Base-by-base conservation (phyloP, 768 basidiomycete genomes). In the Lactarius tabidus region DNA sequence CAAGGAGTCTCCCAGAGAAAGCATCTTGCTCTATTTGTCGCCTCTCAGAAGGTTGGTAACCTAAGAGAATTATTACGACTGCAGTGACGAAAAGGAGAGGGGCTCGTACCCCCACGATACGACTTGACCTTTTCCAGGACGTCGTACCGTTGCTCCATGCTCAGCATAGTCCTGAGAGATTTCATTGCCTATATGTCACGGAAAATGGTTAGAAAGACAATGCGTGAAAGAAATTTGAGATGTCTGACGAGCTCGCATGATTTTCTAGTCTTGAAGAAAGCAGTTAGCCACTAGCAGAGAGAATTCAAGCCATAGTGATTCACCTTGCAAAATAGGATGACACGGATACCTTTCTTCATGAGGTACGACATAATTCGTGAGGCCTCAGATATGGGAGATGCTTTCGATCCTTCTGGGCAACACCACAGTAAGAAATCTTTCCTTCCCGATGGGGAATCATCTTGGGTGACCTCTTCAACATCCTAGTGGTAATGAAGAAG, bases 301-400 rank as follows among this genome's bases (percentile, higher is more conserved):
- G 38, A 55, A 9, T 56, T 35, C 17, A 35, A 14, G 29, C 23
- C 39, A 31, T 26, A 33, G 43, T 29, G 31, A 68, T 69, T 18
- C 59, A 88, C 91, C 79, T 91, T 90, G 79, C 92, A 94, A 72
- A 95, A 96, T n/a, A 96, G 75, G 65, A 96, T 94, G 6, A 88
- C 86, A 36, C 91, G 79, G 35, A 94, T 74, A 2, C 93, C 93
- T 3, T 84, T 81, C 65, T 87, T 87, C 90, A 96, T 92, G 58
- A 95, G 76, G 73, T 84, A 91, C 54, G 83, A 79, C 86, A 94
- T 91, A 53, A 95, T 68, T 3, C 76, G 72, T 2, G 84, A 87
- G 2, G 91, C 89, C 71, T 96, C 89, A 3, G 78, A 76, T 63
- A 93, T 77, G 7, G 90, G 88, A 28, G 87, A 72, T 33, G 78